phyloP scores from a whole-genome alignment of 345 rosid species.

The Brassica napus region DNA sequence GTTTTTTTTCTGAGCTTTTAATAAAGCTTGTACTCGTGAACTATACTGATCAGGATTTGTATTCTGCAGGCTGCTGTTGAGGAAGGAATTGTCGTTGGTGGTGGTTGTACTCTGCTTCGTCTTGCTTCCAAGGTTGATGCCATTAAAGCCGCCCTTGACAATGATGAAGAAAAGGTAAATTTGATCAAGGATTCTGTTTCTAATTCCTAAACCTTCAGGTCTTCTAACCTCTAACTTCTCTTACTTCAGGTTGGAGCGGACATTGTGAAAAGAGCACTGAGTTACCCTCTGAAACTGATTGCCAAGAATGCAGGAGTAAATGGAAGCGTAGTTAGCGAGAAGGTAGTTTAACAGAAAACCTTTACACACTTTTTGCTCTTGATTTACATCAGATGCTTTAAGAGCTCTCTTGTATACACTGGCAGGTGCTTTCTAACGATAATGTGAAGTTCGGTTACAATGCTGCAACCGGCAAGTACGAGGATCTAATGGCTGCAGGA shows the following conservation, averaged over 20 bases:
- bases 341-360: slow-evolving; percentile 44
- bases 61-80: slow-evolving; percentile 73
- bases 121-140: slow-evolving; percentile 72
- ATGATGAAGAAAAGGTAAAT: slow-evolving; percentile 87
- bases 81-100: slow-evolving; percentile 92
- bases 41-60: not conserved
- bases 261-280: slow-evolving; percentile 81
- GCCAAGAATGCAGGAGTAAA: slow-evolving; percentile 98
- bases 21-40: not conserved
- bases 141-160: slow-evolving; percentile 68
- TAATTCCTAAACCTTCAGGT: not conserved
- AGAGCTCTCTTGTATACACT: not conserved
- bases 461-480: slow-evolving; percentile 94
- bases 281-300: slow-evolving; percentile 86
- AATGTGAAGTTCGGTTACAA: slow-evolving; percentile 73
- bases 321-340: slow-evolving; percentile 95
- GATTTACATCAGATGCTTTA: slow-evolving; percentile 19
- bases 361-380: not conserved
- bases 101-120: slow-evolving; percentile 79
- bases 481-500: slow-evolving; percentile 96
- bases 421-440: slow-evolving; percentile 76
- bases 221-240: not conserved
- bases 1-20: not conserved
- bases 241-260: slow-evolving; percentile 84
- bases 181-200: slow-evolving; percentile 7